Evolutionary conservation across 73 alveolate genomes (phyloP).

Genomic region (Paramecium caudatum): DNA sequence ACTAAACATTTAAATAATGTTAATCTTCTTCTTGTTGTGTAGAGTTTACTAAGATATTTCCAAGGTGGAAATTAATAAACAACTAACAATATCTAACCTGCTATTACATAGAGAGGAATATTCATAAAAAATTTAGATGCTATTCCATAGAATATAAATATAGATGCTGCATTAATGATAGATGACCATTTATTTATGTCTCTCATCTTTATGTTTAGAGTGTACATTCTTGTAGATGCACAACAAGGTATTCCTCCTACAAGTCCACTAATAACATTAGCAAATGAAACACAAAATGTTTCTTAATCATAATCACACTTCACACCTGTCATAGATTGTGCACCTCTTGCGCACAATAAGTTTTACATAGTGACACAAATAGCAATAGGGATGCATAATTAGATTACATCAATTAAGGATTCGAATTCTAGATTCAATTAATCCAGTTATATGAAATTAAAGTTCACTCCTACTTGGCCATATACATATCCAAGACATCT

Average conservation of each 20-base stretch:
- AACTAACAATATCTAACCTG: background rate
- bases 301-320: constrained; percentile 66
- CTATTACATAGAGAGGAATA: constrained; percentile 44
- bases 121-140: background rate
- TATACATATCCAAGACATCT: constrained; percentile 30
- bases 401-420: background rate
- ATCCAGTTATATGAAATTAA: background rate
- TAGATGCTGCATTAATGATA: constrained; percentile 63
- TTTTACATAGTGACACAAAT: constrained; percentile 35
- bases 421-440: background rate
- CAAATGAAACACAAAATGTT: constrained; percentile 63
- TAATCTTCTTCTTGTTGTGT: constrained; percentile 38
- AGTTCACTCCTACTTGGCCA: background rate
- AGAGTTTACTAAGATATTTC: constrained; percentile 5
- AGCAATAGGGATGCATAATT: constrained; percentile 36
- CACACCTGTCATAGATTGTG: constrained; percentile 10
- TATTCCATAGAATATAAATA: constrained; percentile 41
- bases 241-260: constrained; percentile 62
- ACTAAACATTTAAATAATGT: constrained; percentile 39
- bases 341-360: constrained; percentile 66
- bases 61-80: constrained; percentile 26
- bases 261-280: constrained; percentile 47
- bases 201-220: constrained; percentile 32
- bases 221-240: constrained; percentile 64
- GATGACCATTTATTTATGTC: constrained; percentile 48